These are phyloP conservation scores for Mycotypha africana DNA, from an alignment of 371 early-diverging fungal species.

Conservation along the genomic window DNA sequence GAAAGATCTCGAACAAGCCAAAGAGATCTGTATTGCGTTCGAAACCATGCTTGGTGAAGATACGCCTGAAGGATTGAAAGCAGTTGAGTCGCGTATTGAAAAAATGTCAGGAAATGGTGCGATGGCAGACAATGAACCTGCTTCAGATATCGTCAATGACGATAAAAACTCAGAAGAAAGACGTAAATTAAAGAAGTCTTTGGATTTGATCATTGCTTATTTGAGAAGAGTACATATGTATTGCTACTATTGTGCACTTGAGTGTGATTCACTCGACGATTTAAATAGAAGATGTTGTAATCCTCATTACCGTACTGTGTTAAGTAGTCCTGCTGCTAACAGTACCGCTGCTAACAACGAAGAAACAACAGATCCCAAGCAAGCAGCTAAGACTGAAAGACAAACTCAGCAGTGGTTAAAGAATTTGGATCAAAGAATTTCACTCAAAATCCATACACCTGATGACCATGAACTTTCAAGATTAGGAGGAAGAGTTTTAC, in stretches of 20 bases:
- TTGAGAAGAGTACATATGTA: slow-evolving; percentile 88
- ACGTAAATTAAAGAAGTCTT: slow-evolving; percentile 46
- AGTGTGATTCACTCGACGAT: slow-evolving; percentile 80
- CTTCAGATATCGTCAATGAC: background rate
- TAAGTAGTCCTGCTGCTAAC: no score
- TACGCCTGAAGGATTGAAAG: slow-evolving; percentile 20
- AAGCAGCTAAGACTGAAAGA: slow-evolving; percentile 17
- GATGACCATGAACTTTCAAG: slow-evolving; percentile 63
- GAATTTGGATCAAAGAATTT: slow-evolving; percentile 62
- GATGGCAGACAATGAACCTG: background rate
- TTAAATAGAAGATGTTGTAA: slow-evolving; percentile 71
- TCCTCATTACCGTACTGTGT: slow-evolving; percentile 61
- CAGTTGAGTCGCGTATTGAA: slow-evolving; percentile 29
- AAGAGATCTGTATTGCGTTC: slow-evolving; percentile 58
- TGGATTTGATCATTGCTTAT: slow-evolving; percentile 84
- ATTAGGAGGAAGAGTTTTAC: slow-evolving; percentile 72
- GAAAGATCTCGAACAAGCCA: slow-evolving; percentile 62
- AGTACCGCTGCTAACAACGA: slow-evolving; percentile 8
- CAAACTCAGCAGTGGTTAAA: slow-evolving; percentile 46
- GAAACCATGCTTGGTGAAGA: slow-evolving; percentile 31
- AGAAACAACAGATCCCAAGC: slow-evolving; percentile 15
- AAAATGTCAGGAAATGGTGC: slow-evolving; percentile 19
- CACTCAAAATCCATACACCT: slow-evolving; percentile 54
- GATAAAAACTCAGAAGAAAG: slow-evolving; percentile 17
- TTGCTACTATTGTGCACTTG: slow-evolving; percentile 90